These are phyloP conservation scores for Diaporthe ampelina DNA, from an alignment of 2,329 filamentous ascomycete species.

Conservation along the genomic window DNA sequence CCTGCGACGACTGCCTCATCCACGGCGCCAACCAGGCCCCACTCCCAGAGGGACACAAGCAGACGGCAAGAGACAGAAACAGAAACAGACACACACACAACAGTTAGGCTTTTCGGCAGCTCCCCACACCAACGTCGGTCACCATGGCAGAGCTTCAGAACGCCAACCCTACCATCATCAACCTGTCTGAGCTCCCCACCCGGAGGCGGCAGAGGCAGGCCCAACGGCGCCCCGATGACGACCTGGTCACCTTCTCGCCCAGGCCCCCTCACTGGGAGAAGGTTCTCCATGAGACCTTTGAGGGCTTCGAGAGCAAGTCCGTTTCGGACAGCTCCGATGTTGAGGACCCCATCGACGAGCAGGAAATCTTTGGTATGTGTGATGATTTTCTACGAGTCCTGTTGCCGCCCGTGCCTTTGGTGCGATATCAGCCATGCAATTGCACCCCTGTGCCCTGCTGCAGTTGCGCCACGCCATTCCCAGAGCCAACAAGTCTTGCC, in stretches of 20 bases:
- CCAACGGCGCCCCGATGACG: slow-evolving; percentile 62
- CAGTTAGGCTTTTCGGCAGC: not conserved
- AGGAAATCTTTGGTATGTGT: slow-evolving; percentile 88
- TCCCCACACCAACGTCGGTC: slow-evolving; percentile 49
- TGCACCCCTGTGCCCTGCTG: slow-evolving; percentile 17
- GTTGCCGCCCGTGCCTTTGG: too few relatives aligned
- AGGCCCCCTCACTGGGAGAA: slow-evolving; percentile 39
- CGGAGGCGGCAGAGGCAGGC: slow-evolving; percentile 71
- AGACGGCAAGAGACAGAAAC: not conserved
- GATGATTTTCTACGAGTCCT: not conserved
- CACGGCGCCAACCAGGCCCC: slow-evolving; percentile 21
- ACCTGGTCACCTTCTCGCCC: slow-evolving; percentile 62
- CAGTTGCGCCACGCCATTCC: slow-evolving; percentile 5
- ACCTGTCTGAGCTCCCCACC: slow-evolving; percentile 88
- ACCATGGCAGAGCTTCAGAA: slow-evolving; percentile 69
- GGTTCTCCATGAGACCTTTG: slow-evolving; percentile 51
- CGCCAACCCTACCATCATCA: slow-evolving; percentile 94
- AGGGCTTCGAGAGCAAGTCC: slow-evolving; percentile 47
- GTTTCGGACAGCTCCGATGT: slow-evolving; percentile 64
- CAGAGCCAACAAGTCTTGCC: slow-evolving; percentile 8
- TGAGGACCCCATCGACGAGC: slow-evolving; percentile 91
- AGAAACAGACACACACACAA: not conserved
- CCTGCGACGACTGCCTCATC: slow-evolving; percentile 37
- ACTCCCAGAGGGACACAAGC: slow-evolving; percentile 18
- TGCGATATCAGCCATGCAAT: not conserved